phyloP scores from a whole-genome alignment of 225 moss, liverwort and hornwort species.

The Sphagnum contortum region DNA sequence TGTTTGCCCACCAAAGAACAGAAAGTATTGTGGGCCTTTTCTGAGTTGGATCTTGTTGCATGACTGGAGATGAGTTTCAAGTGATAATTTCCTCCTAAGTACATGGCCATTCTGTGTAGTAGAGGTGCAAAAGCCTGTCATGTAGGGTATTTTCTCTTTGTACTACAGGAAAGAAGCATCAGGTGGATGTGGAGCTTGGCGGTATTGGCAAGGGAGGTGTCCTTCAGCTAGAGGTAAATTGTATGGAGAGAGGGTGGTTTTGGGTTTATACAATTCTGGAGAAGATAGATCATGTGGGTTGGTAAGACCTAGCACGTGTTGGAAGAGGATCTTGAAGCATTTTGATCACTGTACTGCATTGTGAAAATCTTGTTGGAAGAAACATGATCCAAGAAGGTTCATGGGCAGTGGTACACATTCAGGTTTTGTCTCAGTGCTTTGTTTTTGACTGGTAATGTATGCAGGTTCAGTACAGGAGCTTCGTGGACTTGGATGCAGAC shows the following conservation, averaged over 20 bases:
- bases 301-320: too few species aligned
- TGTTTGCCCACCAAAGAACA: too few species aligned
- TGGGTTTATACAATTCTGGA: too few species aligned
- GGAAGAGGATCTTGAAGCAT: too few species aligned
- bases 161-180: conserved; percentile 42
- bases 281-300: too few species aligned
- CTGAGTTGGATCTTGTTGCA: background rate
- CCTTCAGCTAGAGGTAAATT: conserved; percentile 55
- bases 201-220: conserved; percentile 79
- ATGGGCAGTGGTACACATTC: too few species aligned
- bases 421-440: background rate
- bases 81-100: background rate
- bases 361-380: conserved; percentile 1
- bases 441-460: conserved; percentile 5
- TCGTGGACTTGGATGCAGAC: conserved; percentile 41
- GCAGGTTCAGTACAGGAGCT: conserved; percentile 67
- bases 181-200: conserved; percentile 51
- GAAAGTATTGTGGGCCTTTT: background rate
- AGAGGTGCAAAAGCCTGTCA: too few species aligned
- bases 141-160: too few species aligned
- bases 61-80: background rate
- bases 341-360: too few species aligned
- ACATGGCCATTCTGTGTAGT: too few species aligned
- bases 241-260: too few species aligned
- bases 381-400: too few species aligned